These are phyloP conservation scores for Aspergillus haitiensis DNA, from an alignment of 495 filamentous ascomycete species.

Conservation along the genomic window DNA sequence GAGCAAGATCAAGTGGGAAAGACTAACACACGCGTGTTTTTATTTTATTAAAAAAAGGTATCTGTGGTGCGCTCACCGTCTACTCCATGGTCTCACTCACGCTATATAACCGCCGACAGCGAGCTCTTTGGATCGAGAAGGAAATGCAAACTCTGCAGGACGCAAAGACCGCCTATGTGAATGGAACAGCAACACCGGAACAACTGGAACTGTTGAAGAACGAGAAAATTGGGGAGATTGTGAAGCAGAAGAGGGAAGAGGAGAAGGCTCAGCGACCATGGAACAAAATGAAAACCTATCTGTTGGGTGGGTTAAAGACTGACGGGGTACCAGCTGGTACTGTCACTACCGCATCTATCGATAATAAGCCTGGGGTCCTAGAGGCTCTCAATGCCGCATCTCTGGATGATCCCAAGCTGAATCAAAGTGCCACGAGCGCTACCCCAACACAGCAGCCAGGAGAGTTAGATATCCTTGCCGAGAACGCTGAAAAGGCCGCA, in stretches of 20 bases:
- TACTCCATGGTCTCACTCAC: constrained; percentile 87
- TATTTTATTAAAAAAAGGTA: constrained; percentile 56
- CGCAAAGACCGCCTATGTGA: constrained; percentile 60
- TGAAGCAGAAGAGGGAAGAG: constrained; percentile 46
- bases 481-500: constrained; percentile 42
- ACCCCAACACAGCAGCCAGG: constrained; percentile 30
- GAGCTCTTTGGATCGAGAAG: constrained; percentile 62
- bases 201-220: constrained; percentile 55
- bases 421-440: constrained; percentile 20
- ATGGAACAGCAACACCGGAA: constrained; percentile 58
- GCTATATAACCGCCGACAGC: constrained; percentile 75
- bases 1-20: neutral
- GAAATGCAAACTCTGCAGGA: constrained; percentile 60
- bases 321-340: constrained; percentile 40
- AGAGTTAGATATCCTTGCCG: constrained; percentile 43
- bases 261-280: constrained; percentile 45
- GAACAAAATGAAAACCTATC: constrained; percentile 45
- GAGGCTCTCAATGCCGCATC: constrained; percentile 46
- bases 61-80: constrained; percentile 70
- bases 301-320: constrained; percentile 50
- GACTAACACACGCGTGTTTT: neutral
- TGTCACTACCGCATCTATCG: constrained; percentile 1
- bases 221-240: constrained; percentile 55
- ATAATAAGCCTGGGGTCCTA: constrained; percentile 31
- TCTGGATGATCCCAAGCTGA: constrained; percentile 22